A percentile compares a stretch with the other conserved stretches of the same genome.
These are phyloP conservation scores for Chalciporus pseudorubinellus DNA, from an alignment of 768 basidiomycete species.

Conservation along the genomic window DNA sequence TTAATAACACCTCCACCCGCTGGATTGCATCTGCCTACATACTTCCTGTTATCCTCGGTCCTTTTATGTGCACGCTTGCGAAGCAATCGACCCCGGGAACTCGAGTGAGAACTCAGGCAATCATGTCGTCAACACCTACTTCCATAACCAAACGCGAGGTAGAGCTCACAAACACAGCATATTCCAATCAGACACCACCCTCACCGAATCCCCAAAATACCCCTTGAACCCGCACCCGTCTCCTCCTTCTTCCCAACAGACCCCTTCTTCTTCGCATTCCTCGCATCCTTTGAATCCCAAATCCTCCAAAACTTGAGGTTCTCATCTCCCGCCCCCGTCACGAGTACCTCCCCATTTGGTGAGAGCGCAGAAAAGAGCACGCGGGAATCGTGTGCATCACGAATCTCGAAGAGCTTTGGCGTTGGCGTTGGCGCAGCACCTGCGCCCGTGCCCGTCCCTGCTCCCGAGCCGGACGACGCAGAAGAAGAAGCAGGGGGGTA, in stretches of 20 bases:
- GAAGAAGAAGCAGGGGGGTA: constrained; percentile 55
- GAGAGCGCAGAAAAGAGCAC: constrained; percentile 83
- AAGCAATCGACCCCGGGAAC: too few relatives aligned
- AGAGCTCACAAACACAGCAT: too few relatives aligned
- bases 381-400: constrained; percentile 90
- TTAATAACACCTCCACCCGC: too few relatives aligned
- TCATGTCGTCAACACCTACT: too few relatives aligned
- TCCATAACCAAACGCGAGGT: too few relatives aligned
- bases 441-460: constrained; percentile 8
- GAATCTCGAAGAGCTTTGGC: constrained; percentile 49
- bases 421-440: constrained; percentile 11
- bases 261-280: constrained; percentile 30
- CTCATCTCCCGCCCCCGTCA: constrained; percentile 92
- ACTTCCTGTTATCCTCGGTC: too few relatives aligned
- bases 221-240: constrained; percentile 25
- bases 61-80: too few relatives aligned
- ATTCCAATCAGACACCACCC: too few relatives aligned
- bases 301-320: constrained; percentile 96
- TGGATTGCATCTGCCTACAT: too few relatives aligned
- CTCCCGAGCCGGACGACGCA: constrained; percentile 57
- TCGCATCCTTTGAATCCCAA: constrained; percentile 58
- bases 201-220: constrained; percentile 39
- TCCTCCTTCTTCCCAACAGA: constrained; percentile 34
- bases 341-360: constrained; percentile 89
- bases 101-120: too few relatives aligned